These are phyloP conservation scores for Aspergillus brasiliensis DNA, from an alignment of 2,329 filamentous ascomycete genomes.

Conservation along the genomic window DNA sequence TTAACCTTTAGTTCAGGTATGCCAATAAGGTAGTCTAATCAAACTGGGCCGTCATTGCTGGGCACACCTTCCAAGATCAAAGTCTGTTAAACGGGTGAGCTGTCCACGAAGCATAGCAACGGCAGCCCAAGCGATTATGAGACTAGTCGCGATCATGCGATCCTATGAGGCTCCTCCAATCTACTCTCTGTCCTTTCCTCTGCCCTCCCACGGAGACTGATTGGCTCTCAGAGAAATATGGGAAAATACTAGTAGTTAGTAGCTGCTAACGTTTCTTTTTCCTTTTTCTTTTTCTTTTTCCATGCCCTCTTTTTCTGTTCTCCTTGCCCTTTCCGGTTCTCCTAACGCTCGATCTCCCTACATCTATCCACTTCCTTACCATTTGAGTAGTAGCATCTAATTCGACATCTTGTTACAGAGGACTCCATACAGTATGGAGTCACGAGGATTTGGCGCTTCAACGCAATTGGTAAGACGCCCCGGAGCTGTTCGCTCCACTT, in stretches of 20 bases:
- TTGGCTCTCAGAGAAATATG: neutral
- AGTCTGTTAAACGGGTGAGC: conserved; percentile 11
- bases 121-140: conserved; percentile 19
- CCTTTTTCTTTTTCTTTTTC: conserved; percentile 1
- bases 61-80: conserved; percentile 14
- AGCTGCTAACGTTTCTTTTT: neutral
- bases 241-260: neutral
- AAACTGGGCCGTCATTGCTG: conserved; percentile 21
- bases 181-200: neutral
- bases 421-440: neutral
- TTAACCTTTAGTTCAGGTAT: conserved; percentile 13
- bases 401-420: neutral
- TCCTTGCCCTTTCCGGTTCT: neutral
- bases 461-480: neutral
- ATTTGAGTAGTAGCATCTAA: neutral
- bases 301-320: neutral
- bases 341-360: neutral
- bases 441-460: neutral
- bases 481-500: neutral
- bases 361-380: neutral
- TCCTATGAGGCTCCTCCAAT: conserved; percentile 5
- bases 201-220: neutral
- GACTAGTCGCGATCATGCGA: neutral
- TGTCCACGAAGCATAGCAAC: conserved; percentile 18
- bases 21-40: conserved; percentile 14